Percentiles rank a stretch among this genome's conserved stretches.
Conservation (phyloP, 1,284 basidiomycete genomes). For the Ganoderma sp. region DNA sequence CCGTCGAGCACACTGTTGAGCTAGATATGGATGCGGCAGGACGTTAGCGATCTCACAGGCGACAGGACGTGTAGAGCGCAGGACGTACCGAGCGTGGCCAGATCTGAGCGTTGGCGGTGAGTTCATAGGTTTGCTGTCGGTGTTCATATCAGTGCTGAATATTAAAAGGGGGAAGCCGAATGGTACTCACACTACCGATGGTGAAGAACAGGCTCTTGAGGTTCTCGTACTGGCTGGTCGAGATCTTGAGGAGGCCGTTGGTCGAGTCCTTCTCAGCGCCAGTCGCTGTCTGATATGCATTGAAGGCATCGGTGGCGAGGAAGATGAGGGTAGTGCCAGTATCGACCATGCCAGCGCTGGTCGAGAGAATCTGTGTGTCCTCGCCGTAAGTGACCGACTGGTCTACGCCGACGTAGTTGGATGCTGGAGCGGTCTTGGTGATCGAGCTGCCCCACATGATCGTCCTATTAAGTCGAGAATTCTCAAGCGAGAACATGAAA, state of each 20-base stretch:
- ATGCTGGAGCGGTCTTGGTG: conserved; percentile 44
- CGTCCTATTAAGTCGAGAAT: no score
- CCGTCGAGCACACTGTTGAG: conserved; percentile 55
- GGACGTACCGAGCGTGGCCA: conserved; percentile 20
- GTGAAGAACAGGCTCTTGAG: conserved; percentile 40
- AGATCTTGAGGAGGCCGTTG: conserved; percentile 35
- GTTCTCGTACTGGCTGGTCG: conserved; percentile 12
- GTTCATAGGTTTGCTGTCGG: conserved; percentile 17
- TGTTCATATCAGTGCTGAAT: no score
- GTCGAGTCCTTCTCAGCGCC: conserved; percentile 27
- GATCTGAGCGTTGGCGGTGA: conserved; percentile 24
- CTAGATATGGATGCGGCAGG: background rate
- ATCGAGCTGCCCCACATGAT: conserved; percentile 27
- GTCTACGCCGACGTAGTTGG: conserved; percentile 37
- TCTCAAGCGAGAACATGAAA: background rate
- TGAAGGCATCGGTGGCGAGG: conserved; percentile 38
- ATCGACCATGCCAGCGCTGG: conserved; percentile 38
- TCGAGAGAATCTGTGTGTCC: conserved; percentile 25
- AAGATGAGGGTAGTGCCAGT: conserved; percentile 43
- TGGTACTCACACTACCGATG: conserved; percentile 30
- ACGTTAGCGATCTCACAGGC: background rate
- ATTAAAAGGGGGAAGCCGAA: no score
- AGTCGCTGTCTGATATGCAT: conserved; percentile 31
- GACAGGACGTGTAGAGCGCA: background rate
- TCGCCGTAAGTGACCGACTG: conserved; percentile 35